Base-by-base conservation (phyloP, 129 eudicot genomes). In the Sambucus nigra region DNA sequence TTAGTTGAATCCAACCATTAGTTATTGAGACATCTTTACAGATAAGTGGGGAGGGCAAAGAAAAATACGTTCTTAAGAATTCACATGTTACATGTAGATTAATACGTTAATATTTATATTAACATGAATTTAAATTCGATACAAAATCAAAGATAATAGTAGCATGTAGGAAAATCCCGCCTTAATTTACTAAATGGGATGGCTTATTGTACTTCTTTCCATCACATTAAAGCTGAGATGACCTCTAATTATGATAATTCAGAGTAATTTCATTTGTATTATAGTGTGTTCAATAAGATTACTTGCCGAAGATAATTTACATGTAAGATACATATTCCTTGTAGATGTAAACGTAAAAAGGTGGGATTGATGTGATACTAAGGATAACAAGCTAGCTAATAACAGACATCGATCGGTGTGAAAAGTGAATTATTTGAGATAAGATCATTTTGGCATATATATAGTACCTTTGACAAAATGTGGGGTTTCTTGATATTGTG, bases 391-490 rank as follows among this genome's bases (percentile, higher is more conserved):
- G 66, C 77, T 62, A 68, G 47, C 83, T 65, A 48, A n/a, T n/a
- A n/a, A 67, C 6, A 75, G 67, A 19, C 85, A 77, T 73, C 73
- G 95, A 44, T 73, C 94, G 82, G 72, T 83, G 61, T 96, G 95
- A 35, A 92, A 92, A 73, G 96, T 82, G 35, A 87, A 86, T 68
- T 92, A 82, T 75, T 92, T 16, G 99, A 92, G 75, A 86, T 92
- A 26, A 87, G 99, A 18, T 74, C 99, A 13, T 92, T 56, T 76
- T 92, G 91, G 94, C 99, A 92, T 68, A 77, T 92, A 40, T 86
- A 86, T 63, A 82, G 99, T 68, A 92, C 96, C 76, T 91, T 91
- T 41, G 94, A 91, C 64, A 67, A 91, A 62, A 91, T 91, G 99
- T 91, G 99, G 95, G 80, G 94, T 65, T 91, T 91, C 75, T 86